A percentile compares a stretch with the other conserved stretches of the same genome.
Evolutionary conservation across 2,329 filamentous ascomycete genomes (phyloP).

Genomic region (Septoria petroselini): DNA sequence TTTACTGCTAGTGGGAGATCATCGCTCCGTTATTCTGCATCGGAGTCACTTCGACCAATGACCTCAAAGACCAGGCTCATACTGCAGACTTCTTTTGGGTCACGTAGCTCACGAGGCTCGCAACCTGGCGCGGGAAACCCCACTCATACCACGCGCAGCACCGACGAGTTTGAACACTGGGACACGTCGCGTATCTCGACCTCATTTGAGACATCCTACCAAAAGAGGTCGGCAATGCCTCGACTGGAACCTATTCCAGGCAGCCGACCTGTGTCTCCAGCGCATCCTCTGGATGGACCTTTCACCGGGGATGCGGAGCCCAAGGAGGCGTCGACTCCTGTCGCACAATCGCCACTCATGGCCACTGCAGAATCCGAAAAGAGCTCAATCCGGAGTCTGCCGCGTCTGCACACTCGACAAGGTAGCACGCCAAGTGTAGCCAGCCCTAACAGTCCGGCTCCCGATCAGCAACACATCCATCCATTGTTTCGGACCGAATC

Average conservation of each 20-base stretch:
- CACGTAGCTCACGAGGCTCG: constrained; percentile 33
- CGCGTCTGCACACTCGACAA: constrained; percentile 12
- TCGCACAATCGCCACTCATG: constrained; percentile 13
- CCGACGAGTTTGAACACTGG: constrained; percentile 70
- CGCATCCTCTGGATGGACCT: constrained; percentile 55
- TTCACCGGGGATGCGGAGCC: constrained; percentile 37
- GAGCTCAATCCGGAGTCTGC: constrained; percentile 15
- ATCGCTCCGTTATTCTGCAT: constrained; percentile 29
- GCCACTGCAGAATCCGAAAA: constrained; percentile 16
- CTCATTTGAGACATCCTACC: constrained; percentile 57
- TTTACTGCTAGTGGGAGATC: constrained; percentile 26
- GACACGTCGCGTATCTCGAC: constrained; percentile 67
- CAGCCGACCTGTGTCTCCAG: constrained; percentile 64
- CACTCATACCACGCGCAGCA: constrained; percentile 40
- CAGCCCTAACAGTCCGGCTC: constrained; percentile 7
- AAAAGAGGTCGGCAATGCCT: constrained; percentile 44
- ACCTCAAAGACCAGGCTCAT: constrained; percentile 58
- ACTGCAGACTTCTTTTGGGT: constrained; percentile 52
- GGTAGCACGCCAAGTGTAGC: constrained; percentile 17
- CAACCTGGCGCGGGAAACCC: constrained; percentile 31
- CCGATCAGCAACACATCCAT: constrained; percentile 68
- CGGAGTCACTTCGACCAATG: constrained; percentile 49
- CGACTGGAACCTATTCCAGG: constrained; percentile 68
- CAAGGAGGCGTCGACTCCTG: constrained; percentile 19
- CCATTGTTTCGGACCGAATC: constrained; percentile 73